Conservation (phyloP, 169 alveolate species). For the Toxoplasma gondii region DNA sequence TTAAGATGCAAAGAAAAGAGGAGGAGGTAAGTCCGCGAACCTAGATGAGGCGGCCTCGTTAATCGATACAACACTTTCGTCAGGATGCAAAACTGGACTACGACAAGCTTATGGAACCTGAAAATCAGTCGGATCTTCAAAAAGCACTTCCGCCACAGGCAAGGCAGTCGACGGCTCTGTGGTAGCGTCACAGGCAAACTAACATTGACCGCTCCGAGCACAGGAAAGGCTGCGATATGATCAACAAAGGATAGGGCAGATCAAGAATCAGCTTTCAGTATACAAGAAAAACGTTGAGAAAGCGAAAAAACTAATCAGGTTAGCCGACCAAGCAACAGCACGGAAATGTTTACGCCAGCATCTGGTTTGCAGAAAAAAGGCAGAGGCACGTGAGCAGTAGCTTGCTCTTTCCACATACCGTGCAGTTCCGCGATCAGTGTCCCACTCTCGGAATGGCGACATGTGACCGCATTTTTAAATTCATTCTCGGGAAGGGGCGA, state of each 20-base stretch:
- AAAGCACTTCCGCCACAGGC: slow-evolving; percentile 64
- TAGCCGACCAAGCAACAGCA: neutral
- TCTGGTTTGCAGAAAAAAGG: neutral
- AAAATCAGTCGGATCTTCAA: slow-evolving; percentile 52
- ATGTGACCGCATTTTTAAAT: too few relatives aligned
- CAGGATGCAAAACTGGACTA: slow-evolving; percentile 56
- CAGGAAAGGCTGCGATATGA: slow-evolving; percentile 63
- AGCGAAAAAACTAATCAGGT: slow-evolving; percentile 53
- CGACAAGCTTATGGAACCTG: slow-evolving; percentile 38
- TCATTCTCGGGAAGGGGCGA: neutral
- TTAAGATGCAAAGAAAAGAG: slow-evolving; percentile 31
- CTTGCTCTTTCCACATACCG: neutral
- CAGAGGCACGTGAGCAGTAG: slow-evolving; percentile 30
- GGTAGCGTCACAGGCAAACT: neutral
- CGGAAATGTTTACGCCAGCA: neutral
- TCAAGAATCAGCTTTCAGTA: slow-evolving; percentile 43
- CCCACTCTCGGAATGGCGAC: too few relatives aligned
- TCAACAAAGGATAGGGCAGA: slow-evolving; percentile 63
- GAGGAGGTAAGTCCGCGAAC: neutral
- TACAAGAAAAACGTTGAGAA: slow-evolving; percentile 54
- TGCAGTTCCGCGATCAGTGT: neutral
- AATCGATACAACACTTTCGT: neutral
- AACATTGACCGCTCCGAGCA: neutral
- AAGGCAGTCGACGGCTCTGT: neutral
- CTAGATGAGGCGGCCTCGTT: neutral